Conservation (phyloP, 2,329 filamentous ascomycete genomes). For the Talaromyces islandicus region DNA sequence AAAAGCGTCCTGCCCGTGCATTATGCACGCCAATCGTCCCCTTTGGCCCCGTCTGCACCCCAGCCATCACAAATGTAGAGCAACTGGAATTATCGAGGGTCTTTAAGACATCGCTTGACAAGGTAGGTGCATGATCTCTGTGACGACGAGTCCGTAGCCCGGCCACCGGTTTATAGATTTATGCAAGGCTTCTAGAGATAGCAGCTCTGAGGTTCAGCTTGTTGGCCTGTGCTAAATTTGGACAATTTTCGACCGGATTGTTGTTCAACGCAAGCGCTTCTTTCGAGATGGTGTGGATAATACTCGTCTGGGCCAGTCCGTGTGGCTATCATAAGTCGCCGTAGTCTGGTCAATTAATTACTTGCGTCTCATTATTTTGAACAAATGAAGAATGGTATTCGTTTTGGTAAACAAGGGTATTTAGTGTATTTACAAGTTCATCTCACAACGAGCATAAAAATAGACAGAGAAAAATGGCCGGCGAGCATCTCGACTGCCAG, state of each 20-base stretch:
- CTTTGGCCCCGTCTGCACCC: background rate
- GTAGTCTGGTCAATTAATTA: background rate
- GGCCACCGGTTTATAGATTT: background rate
- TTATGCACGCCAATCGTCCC: background rate
- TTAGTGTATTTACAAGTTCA: background rate
- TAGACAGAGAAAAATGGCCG: background rate
- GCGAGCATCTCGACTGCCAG: background rate
- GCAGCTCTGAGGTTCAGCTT: background rate
- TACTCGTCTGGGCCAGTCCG: background rate
- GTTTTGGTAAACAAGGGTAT: background rate
- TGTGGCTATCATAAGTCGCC: background rate
- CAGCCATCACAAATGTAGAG: background rate
- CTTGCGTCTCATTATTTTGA: background rate
- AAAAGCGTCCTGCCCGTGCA: background rate
- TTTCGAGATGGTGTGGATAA: too few species aligned
- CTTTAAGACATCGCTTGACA: background rate
- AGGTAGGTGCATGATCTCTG: background rate
- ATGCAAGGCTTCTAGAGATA: background rate
- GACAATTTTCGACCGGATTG: background rate
- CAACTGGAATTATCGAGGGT: background rate
- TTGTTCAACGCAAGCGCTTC: background rate
- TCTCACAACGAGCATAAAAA: background rate
- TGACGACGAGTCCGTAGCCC: background rate
- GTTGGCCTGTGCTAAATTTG: background rate
- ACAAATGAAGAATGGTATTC: background rate